Evolutionary conservation across 2,329 filamentous ascomycete genomes (phyloP), one percentile per base, ranked within the genome.

Genomic region (Diaporthe ampelina): DNA sequence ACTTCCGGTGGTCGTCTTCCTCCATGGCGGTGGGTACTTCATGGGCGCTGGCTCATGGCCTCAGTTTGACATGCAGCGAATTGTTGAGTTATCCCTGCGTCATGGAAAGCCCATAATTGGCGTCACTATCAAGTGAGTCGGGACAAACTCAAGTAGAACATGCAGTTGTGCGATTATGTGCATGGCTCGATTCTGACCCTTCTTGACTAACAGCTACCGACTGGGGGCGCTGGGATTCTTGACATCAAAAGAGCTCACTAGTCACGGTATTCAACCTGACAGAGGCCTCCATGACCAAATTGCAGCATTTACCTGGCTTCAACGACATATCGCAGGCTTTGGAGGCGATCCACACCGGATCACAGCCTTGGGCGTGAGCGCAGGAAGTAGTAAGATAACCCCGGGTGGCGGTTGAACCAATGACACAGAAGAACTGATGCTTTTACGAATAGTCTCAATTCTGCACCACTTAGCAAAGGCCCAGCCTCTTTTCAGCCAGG

Each of bases 21-120:
- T 48, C 10, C 59, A 65, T 9, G 59, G 43, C 11, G 59, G 59
- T 15, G 59, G 40, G 4, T 50, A 50, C 43, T 65, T 48, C 43
- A 29, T 65, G 26, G 59, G 59, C 3, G 59, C 59, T 2, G 59
- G 26, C 40, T 50, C 59, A 32, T 65, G 59, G 59, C 59, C 59
- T 48, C 40, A 50, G 11, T 48, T 35, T 19, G 40, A 65, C 4
- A 65, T 65, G 43, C 24, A 65, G 26, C 26, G 59, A 3, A 21
- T 65, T 24, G 43, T 65, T 9, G 40, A 29, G 1, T n/a, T n/a
- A 19, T 65, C 59, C 3, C 9, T 9, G 48, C 26, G 10, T 9
- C 7, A 21, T 9, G 43, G 43, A 5, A 50, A 65, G 59, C 59
- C 43, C 2, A n/a, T 65, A 1, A 50, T 65, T n/a, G 40, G 59